Base-by-base conservation (phyloP, 306 rosid genomes). In the Cicer chorassanicum region DNA sequence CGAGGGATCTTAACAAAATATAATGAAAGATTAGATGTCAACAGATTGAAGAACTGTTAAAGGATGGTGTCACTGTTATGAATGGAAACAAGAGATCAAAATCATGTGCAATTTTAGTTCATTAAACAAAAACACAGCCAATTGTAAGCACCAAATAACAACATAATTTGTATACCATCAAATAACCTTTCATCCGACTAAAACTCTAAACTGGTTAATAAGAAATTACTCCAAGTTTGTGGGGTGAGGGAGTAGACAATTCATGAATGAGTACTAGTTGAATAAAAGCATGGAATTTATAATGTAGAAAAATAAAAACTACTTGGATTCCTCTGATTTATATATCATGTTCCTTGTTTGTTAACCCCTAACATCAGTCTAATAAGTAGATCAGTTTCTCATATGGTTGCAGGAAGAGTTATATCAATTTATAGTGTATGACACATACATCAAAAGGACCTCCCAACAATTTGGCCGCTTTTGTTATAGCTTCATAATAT, bases 401-500 rank as follows among this genome's bases (percentile, higher is more conserved):
- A 56, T 9, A 13, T 19, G 68, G 40, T 49, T 59, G 18, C 39
- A 41, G 19, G 18, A 78, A 59, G 8, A 51, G 70, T 53, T 61
- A 59, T 56, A 68, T 50, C 9, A 49, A 46, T 75, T 72, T 59
- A 55, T 53, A 73, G 80, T 29, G 50, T 42, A 76, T 43, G 29
- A 24, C 54, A 81, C 90, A 55, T 84, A 93, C 98, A 79, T 73
- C 94, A 63, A 92, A 84, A 42, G 85, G 88, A 7, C 78, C 57
- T 76, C 90, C 98, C 1, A 88, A 83, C 82, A 93, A 84, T 73
- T 91, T 82, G 80, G 77, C 88, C 8, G 97, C 97, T 18, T 75
- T 90, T 65, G 75, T 40, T 4, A 96, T 93, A 57, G 98, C 98
- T 84, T 84, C 97, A 19, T 76, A 66, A 84, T 74, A 93, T 54